Evolutionary conservation across 331 rosid genomes (phyloP).

Genomic region (Pyrus hybrid): DNA sequence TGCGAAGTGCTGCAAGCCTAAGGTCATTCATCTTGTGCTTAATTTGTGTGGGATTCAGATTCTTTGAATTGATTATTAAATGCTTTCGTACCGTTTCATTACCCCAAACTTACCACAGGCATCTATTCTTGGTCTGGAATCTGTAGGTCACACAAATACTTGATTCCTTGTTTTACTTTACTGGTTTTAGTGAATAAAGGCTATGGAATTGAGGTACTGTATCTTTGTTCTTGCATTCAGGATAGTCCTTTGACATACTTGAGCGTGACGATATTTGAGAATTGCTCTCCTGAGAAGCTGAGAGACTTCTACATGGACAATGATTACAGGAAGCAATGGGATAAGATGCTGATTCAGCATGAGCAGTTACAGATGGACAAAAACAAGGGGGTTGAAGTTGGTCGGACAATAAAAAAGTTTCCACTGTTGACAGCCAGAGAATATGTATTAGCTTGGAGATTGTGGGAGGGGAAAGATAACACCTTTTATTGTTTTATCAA

Average conservation of each 20-base stretch:
- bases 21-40: constrained; percentile 35
- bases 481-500: constrained; percentile 70
- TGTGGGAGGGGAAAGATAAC: constrained; percentile 79
- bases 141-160: constrained; percentile 34
- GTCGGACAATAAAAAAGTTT: constrained; percentile 69
- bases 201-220: constrained; percentile 14
- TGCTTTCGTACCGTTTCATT: too few relatives aligned
- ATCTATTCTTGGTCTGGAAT: neutral
- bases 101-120: neutral
- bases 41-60: neutral
- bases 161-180: neutral
- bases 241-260: constrained; percentile 71
- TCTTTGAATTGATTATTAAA: neutral
- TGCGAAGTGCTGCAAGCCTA: constrained; percentile 79
- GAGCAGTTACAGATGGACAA: constrained; percentile 64
- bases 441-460: constrained; percentile 82
- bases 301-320: constrained; percentile 89
- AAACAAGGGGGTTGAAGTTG: constrained; percentile 67
- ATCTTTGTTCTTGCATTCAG: constrained; percentile 36
- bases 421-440: constrained; percentile 85
- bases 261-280: constrained; percentile 65
- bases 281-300: constrained; percentile 57
- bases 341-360: constrained; percentile 62
- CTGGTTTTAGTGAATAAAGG: neutral
- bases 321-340: constrained; percentile 83